Base-by-base conservation (phyloP, 2,329 filamentous ascomycete species). In the Talaromyces sp. region DNA sequence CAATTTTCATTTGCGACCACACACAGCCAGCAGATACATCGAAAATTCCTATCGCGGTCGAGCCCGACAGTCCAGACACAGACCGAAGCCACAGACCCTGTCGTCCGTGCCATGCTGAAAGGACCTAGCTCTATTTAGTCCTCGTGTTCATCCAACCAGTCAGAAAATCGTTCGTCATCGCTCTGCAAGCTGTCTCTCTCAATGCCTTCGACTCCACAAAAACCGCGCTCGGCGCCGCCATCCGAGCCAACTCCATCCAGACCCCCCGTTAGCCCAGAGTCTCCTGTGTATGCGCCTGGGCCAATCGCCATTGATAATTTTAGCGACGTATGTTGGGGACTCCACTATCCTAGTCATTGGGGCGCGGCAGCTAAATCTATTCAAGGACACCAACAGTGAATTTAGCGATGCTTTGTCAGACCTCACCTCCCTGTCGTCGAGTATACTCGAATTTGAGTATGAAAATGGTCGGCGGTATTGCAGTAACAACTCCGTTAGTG, bases 401-500 rank as follows among this genome's bases (percentile, higher is more conserved):
- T 52, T 49, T 17, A 24, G 24, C n/a, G 32, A 48, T 32, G 39
- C 39, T 10, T 17, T 44, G 7, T 58, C 59, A 24, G 58, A 60
- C 35, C 54, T 58, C 22, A 59, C 60, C 13, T 64, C 60, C 10
- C 51, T 65, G 1, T 59, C 61, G 4, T 57, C 54, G 1, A 71
- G 67, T 32, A 58, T 72, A 11, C 54, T 68, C 10, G 57, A 73
- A 35, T 74, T 70, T 60, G 61, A 70, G 40, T 74, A 70, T 51
- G 72, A 73, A 53, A 70, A 73, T 57, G 71, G 71, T 22, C 68
- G 70, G 9, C 65, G 70, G 11, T 73, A 72, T 52, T 67, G 69
- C 57, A 65, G 60, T 36, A 67, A 59, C 52, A 57, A 59, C 7
- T 58, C 63, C n/a, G 66, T 48, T 52, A 58, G 40, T 62, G 24